phyloP scores from a whole-genome alignment of 306 rosid species.

The Cucumis cinereus region DNA sequence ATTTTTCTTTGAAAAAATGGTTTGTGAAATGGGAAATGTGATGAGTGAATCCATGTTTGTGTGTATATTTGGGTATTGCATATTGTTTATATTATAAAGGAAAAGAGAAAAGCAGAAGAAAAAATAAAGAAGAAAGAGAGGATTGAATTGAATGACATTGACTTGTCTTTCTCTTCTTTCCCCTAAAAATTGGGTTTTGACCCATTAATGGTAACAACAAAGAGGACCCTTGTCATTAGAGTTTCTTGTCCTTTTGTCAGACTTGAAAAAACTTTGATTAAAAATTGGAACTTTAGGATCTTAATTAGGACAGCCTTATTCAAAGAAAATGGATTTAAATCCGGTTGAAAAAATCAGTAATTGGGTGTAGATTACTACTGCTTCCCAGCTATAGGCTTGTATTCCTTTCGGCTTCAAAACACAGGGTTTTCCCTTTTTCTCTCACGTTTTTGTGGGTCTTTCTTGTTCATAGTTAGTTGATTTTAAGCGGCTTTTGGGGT shows the following conservation, averaged over 20 bases:
- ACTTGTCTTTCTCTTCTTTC: constrained; percentile 11
- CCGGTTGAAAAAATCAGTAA: constrained; percentile 27
- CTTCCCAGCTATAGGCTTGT: constrained; percentile 35
- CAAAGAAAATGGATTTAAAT: neutral
- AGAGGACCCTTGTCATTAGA: constrained; percentile 23
- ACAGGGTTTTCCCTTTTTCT: constrained; percentile 12
- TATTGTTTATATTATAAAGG: neutral
- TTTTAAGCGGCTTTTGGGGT: constrained; percentile 30
- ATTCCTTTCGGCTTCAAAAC: neutral
- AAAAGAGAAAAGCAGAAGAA: neutral
- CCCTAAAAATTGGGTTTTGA: constrained; percentile 31
- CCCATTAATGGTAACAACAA: constrained; percentile 25
- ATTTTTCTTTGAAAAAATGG: too few relatives aligned
- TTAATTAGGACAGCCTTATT: neutral
- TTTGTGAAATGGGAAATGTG: neutral
- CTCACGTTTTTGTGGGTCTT: neutral
- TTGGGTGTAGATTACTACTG: constrained; percentile 27
- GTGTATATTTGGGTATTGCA: neutral
- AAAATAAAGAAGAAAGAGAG: neutral
- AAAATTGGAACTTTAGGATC: neutral
- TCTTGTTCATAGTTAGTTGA: neutral
- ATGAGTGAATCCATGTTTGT: neutral
- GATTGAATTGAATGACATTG: neutral
- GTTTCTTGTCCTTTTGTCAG: constrained; percentile 23
- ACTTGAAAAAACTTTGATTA: neutral